phyloP scores from a whole-genome alignment of 805 yeast species.

The Metschnikowia borealis region DNA sequence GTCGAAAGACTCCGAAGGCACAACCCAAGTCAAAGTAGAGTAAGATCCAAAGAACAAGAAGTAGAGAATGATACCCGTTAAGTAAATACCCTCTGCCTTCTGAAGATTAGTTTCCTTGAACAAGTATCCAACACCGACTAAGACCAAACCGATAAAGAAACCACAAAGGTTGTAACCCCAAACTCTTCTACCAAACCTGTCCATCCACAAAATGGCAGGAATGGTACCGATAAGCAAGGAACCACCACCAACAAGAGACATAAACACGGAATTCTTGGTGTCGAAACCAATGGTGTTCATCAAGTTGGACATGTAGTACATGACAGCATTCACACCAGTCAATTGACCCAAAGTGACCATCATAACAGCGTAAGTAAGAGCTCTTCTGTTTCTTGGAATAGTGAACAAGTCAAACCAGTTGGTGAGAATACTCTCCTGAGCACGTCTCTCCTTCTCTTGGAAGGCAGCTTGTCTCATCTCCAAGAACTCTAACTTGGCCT shows the following conservation, averaged over 20 bases:
- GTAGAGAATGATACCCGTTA: constrained; percentile 60
- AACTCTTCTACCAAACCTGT: constrained; percentile 50
- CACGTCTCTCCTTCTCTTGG: constrained; percentile 41
- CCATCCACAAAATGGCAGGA: constrained; percentile 61
- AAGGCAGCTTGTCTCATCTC: constrained; percentile 53
- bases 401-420: constrained; percentile 50
- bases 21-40: constrained; percentile 65
- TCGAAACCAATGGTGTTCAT: constrained; percentile 54
- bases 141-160: constrained; percentile 55
- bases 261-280: constrained; percentile 50
- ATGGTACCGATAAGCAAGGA: constrained; percentile 59
- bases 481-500: constrained; percentile 50
- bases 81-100: constrained; percentile 56
- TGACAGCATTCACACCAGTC: constrained; percentile 64
- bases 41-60: constrained; percentile 66
- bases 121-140: constrained; percentile 57
- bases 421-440: constrained; percentile 33
- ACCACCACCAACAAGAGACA: constrained; percentile 71
- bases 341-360: constrained; percentile 62
- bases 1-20: constrained; percentile 63
- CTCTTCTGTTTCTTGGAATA: constrained; percentile 58
- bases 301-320: constrained; percentile 60
- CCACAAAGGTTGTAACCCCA: constrained; percentile 60
- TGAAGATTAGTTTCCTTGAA: constrained; percentile 37
- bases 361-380: constrained; percentile 51